Conservation (phyloP, 1,284 basidiomycete genomes). For the Malassezia dermatis region DNA sequence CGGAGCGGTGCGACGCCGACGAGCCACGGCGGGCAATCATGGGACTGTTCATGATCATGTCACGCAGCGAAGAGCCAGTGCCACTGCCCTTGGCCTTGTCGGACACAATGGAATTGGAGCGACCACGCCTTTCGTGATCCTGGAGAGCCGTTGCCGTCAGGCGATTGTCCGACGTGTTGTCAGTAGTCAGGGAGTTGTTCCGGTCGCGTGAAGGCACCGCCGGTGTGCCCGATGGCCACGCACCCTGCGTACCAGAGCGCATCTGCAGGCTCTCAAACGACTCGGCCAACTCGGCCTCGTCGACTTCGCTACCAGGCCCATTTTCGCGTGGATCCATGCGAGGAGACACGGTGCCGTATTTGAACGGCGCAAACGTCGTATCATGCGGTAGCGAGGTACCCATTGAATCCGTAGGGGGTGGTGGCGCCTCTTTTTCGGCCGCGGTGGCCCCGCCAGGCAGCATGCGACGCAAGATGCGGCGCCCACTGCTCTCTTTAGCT, state of each 20-base stretch:
- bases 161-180: constrained; percentile 18
- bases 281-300: constrained; percentile 22
- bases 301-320: constrained; percentile 26
- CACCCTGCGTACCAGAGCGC: constrained; percentile 18
- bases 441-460: constrained; percentile 24
- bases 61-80: constrained; percentile 37
- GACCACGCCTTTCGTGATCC: constrained; percentile 38
- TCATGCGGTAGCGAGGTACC: not conserved
- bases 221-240: constrained; percentile 16
- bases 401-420: constrained; percentile 13
- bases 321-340: constrained; percentile 8
- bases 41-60: constrained; percentile 45
- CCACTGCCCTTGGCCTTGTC: constrained; percentile 25
- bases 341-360: constrained; percentile 23
- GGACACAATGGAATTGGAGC: constrained; percentile 8
- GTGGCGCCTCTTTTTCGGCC: constrained; percentile 19
- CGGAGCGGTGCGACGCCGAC: constrained; percentile 24
- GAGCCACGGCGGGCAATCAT: constrained; percentile 40
- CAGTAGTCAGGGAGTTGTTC: constrained; percentile 10
- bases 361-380: constrained; percentile 5
- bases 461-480: constrained; percentile 42
- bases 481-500: constrained; percentile 32
- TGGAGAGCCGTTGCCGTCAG: constrained; percentile 39
- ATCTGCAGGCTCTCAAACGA: constrained; percentile 28
- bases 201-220: constrained; percentile 8